Base-by-base conservation (phyloP, 768 basidiomycete genomes). In the Serpula lacrymans region DNA sequence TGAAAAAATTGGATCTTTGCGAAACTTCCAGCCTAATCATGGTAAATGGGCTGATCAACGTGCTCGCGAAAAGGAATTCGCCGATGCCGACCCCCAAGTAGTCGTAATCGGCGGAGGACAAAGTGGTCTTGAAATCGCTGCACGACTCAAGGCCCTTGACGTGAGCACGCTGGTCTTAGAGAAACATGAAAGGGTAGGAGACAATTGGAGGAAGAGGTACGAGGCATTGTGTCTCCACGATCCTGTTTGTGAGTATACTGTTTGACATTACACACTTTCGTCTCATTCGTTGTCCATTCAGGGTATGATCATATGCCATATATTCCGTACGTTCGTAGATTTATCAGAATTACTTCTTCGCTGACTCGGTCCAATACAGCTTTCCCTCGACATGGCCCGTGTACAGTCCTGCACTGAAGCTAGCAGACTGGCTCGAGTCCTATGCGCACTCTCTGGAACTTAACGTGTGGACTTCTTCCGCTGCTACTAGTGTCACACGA, bases 71-170 rank as follows among this genome's bases (percentile, higher is more conserved):
- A 50, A 28, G 10, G 55, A 62, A 28, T 62, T 52, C 28, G 2
- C 59, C 8, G 70, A 73, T 20, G 55, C 57, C 13, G 68, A 77
- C 18, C 80, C 80, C 0, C 55, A 62, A 5, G 81, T 81, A 2
- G 47, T 83, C 41, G 59, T 82, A 23, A 60, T 73, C 21, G 71
- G 74, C 2, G 73, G 62, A 10, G 72, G 77, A 4, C 79, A 81
- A 38, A 66, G 69, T 34, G 82, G 82, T 3, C 51, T 80, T 25
- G 74, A 72, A 7, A 49, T 77, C 16, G 78, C 78, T 0, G 82
- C 80, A n/a, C 65, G 80, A 29, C 68, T 85, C 30, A 59, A 63
- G 37, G 52, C 57, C 49, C 42, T 62, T 1, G 43, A 50, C 1
- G 17, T 50, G 3, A 39, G 31, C 14, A 32, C 53, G 24, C 47